Evolutionary conservation across 1,139 yeast genomes (phyloP).

Genomic region (Debaryomyces sp.): DNA sequence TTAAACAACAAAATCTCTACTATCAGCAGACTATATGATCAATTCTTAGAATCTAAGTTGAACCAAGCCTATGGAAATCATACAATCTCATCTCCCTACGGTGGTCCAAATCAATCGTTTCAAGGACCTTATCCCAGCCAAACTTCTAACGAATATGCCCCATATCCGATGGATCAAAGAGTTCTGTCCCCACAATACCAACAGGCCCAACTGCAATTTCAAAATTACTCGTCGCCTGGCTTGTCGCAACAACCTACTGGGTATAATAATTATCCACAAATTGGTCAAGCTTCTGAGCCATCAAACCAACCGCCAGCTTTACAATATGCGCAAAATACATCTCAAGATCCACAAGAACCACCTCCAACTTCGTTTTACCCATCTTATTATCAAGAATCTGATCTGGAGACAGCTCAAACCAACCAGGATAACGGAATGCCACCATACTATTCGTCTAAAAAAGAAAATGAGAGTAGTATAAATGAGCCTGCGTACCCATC

Average conservation of each 20-base stretch:
- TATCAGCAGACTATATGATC: constrained; percentile 77
- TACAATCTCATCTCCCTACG: constrained; percentile 14
- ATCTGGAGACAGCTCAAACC: constrained; percentile 6
- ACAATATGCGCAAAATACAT: not conserved
- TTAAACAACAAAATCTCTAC: constrained; percentile 83
- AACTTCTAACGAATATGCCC: constrained; percentile 1
- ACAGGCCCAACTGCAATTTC: not conserved
- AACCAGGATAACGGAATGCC: constrained; percentile 4
- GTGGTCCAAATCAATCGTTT: not conserved
- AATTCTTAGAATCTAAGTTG: constrained; percentile 70
- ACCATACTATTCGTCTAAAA: not conserved
- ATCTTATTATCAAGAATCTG: constrained; percentile 13
- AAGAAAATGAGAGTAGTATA: not conserved
- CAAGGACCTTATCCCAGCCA: not conserved
- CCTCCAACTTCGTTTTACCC: constrained; percentile 12
- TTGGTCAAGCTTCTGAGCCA: not conserved
- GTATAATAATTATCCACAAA: not conserved
- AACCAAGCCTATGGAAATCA: constrained; percentile 49
- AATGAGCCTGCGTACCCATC: constrained; percentile 3
- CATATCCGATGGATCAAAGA: constrained; percentile 1
- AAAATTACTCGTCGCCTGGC: not conserved
- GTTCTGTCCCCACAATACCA: constrained; percentile 3
- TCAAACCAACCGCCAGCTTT: not conserved
- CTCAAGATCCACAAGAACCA: not conserved
- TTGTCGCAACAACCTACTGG: constrained; percentile 6